Evolutionary conservation across 768 basidiomycete genomes (phyloP).

Genomic region (Tubosaeta sp.): DNA sequence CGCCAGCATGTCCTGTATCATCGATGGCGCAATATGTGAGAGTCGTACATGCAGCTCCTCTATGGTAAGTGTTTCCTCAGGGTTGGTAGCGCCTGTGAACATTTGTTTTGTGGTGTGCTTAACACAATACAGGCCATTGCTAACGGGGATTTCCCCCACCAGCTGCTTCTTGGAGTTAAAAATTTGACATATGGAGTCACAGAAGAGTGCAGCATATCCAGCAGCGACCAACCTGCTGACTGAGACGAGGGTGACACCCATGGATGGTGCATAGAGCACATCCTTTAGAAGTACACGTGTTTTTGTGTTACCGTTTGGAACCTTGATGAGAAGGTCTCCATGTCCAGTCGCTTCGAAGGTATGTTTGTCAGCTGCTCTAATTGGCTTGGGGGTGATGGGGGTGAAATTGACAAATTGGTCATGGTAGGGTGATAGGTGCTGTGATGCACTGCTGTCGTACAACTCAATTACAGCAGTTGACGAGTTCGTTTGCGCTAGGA

Average conservation of each 20-base stretch:
- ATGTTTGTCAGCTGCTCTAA: no score
- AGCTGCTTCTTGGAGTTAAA: not conserved
- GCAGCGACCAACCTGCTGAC: conserved; percentile 1
- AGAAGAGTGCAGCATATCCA: conserved; percentile 6
- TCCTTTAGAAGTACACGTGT: not conserved
- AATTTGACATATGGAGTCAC: not conserved
- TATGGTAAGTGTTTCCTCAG: not conserved
- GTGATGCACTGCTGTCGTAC: not conserved
- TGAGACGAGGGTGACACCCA: conserved; percentile 4
- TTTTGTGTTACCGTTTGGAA: not conserved
- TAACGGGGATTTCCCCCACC: no score
- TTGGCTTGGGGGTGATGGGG: no score
- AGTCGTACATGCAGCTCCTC: conserved; percentile 1
- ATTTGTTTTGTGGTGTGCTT: no score
- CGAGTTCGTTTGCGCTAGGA: not conserved
- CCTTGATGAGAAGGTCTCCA: not conserved
- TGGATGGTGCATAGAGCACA: not conserved
- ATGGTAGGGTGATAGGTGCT: conserved; percentile 8
- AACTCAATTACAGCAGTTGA: not conserved
- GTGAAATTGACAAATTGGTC: no score
- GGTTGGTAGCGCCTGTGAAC: not conserved
- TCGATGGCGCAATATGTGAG: not conserved
- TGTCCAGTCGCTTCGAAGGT: no score
- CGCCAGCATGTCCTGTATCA: conserved; percentile 5
- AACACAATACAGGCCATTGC: no score